phyloP scores from a whole-genome alignment of 2,329 filamentous ascomycete species.

The Aureobasidium namibiae region DNA sequence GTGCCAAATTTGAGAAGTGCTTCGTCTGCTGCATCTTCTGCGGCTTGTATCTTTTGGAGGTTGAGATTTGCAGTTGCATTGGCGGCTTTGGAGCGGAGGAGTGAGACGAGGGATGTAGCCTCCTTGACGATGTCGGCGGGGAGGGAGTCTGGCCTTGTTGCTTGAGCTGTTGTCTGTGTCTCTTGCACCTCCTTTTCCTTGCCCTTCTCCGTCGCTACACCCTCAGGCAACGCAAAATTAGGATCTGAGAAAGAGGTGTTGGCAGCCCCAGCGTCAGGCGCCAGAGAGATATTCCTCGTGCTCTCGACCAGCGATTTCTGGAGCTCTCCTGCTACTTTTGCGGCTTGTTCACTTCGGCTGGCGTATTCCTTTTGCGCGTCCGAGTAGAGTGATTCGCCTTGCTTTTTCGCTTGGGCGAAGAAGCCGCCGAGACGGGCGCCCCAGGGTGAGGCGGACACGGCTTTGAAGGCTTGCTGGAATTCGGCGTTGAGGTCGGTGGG shows the following conservation, averaged over 20 bases:
- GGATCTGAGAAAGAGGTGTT: slow-evolving; percentile 23
- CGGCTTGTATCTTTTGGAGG: slow-evolving; percentile 79
- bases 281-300: slow-evolving; percentile 65
- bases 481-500: slow-evolving; percentile 66
- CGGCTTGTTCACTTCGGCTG: slow-evolving; percentile 60
- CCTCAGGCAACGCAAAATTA: slow-evolving; percentile 15
- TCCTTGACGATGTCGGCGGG: slow-evolving; percentile 45
- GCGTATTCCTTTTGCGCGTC: slow-evolving; percentile 74
- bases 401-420: slow-evolving; percentile 85
- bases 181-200: slow-evolving; percentile 17
- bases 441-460: slow-evolving; percentile 87
- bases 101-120: slow-evolving; percentile 61
- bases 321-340: slow-evolving; percentile 67
- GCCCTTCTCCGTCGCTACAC: slow-evolving; percentile 14
- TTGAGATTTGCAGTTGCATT: slow-evolving; percentile 41
- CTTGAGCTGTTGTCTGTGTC: neutral
- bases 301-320: slow-evolving; percentile 41
- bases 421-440: slow-evolving; percentile 81
- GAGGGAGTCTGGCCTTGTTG: slow-evolving; percentile 34
- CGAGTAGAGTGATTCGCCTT: slow-evolving; percentile 84
- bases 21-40: slow-evolving; percentile 93
- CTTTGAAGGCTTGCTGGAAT: slow-evolving; percentile 90
- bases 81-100: slow-evolving; percentile 67
- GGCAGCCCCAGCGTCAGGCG: slow-evolving; percentile 20
- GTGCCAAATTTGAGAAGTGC: slow-evolving; percentile 84